Conservation (phyloP, 1,139 yeast species). For the Suhomyces bolitotheri region DNA sequence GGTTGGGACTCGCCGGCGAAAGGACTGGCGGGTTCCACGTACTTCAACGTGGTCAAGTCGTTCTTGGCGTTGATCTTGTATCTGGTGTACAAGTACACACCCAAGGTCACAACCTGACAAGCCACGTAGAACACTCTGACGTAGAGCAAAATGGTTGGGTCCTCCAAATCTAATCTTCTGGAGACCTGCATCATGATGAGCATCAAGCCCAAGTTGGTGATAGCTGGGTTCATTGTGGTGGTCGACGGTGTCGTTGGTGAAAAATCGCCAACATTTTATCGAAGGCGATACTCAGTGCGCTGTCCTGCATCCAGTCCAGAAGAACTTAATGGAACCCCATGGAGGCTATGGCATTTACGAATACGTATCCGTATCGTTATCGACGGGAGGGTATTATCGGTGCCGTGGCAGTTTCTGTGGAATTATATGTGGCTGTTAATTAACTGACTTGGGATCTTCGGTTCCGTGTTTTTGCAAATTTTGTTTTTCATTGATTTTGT, state of each 20-base stretch:
- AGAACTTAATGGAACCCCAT: no score
- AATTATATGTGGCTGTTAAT: no score
- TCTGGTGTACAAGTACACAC: constrained; percentile 66
- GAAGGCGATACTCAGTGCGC: no score
- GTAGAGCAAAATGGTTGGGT: constrained; percentile 71
- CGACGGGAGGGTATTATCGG: no score
- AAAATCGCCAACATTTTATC: constrained; percentile 7
- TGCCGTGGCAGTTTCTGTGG: no score
- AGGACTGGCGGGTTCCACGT: constrained; percentile 83
- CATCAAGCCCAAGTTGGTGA: constrained; percentile 85
- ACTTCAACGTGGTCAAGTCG: constrained; percentile 89
- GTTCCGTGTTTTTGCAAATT: no score
- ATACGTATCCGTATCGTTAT: constrained; percentile 1
- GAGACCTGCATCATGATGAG: constrained; percentile 97
- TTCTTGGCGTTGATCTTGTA: constrained; percentile 67
- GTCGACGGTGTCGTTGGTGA: no score
- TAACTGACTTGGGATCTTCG: no score
- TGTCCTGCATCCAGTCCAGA: no score
- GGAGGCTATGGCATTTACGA: constrained; percentile 1
- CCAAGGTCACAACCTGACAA: constrained; percentile 66
- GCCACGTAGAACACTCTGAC: constrained; percentile 73
- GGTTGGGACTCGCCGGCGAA: constrained; percentile 74
- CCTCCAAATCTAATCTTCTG: constrained; percentile 85
- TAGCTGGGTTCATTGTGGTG: constrained; percentile 72
- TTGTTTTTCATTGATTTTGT: no score